Conservation (phyloP, 2,329 filamentous ascomycete genomes). For the Plectosphaerella cucumerina region DNA sequence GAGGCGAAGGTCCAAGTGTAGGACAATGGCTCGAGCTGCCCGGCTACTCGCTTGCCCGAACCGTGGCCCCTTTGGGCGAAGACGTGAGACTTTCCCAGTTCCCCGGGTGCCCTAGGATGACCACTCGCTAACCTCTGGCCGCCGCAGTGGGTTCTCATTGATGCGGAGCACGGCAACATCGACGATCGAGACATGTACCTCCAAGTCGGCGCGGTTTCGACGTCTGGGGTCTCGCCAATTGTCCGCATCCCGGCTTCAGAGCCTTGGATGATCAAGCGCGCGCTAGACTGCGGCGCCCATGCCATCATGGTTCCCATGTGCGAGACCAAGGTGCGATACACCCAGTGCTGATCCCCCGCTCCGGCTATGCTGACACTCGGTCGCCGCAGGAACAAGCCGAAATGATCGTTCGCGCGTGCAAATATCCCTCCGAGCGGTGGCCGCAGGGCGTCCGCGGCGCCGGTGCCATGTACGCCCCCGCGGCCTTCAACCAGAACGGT, state of each 20-base stretch:
- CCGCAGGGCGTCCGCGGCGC: constrained; percentile 14
- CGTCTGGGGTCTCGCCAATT: constrained; percentile 36
- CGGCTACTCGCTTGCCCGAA: constrained; percentile 24
- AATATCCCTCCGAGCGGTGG: constrained; percentile 20
- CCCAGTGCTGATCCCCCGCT: background rate
- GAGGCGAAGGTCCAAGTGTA: constrained; percentile 20
- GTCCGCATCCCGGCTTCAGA: constrained; percentile 53
- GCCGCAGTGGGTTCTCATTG: constrained; percentile 57
- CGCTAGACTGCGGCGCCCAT: constrained; percentile 53
- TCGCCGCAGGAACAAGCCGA: constrained; percentile 14
- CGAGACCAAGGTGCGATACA: constrained; percentile 6
- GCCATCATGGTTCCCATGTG: constrained; percentile 23
- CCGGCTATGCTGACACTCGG: background rate
- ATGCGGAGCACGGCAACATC: constrained; percentile 50
- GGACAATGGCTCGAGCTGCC: constrained; percentile 27
- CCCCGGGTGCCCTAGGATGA: no score
- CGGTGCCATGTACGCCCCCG: constrained; percentile 9
- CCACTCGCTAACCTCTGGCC: background rate
- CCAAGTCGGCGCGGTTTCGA: constrained; percentile 17
- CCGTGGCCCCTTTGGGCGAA: constrained; percentile 21
- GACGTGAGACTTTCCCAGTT: constrained; percentile 16
- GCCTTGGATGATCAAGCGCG: constrained; percentile 54
- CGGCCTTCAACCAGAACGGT: constrained; percentile 19
- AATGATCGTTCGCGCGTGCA: constrained; percentile 14
- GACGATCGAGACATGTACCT: constrained; percentile 28